Evolutionary conservation across 176 grass and related monocot species (phyloP).

Genomic region (Phoenix roebelenii): DNA sequence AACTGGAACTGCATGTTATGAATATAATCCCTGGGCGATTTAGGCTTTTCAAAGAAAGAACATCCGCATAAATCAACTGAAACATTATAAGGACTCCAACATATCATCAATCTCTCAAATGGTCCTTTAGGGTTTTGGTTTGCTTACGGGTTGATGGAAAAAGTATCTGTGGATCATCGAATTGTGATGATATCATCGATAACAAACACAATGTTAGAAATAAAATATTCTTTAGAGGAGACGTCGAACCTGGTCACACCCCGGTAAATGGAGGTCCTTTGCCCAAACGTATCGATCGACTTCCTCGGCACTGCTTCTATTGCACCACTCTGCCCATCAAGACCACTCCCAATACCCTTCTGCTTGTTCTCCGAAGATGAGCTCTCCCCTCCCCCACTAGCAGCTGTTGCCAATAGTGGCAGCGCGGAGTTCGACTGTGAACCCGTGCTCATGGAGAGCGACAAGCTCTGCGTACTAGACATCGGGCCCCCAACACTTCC

Average conservation of each 20-base stretch:
- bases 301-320: constrained; percentile 32
- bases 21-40: too few species aligned
- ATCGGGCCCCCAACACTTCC: background rate
- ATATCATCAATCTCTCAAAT: too few species aligned
- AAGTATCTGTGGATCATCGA: too few species aligned
- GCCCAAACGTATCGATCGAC: constrained; percentile 57
- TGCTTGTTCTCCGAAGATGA: constrained; percentile 24
- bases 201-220: too few species aligned
- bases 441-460: constrained; percentile 44
- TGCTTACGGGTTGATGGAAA: too few species aligned
- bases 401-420: constrained; percentile 6
- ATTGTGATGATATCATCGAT: too few species aligned
- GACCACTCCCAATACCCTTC: background rate
- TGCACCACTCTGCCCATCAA: constrained; percentile 29
- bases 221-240: background rate
- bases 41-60: too few species aligned
- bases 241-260: constrained; percentile 53
- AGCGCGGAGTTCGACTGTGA: constrained; percentile 13
- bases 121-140: too few species aligned
- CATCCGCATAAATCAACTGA: too few species aligned
- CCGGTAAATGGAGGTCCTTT: constrained; percentile 67
- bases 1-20: too few species aligned
- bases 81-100: too few species aligned
- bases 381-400: constrained; percentile 10
- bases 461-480: constrained; percentile 30